Base-by-base conservation (phyloP, 208 protist species). In the Leishmania aethiopica region DNA sequence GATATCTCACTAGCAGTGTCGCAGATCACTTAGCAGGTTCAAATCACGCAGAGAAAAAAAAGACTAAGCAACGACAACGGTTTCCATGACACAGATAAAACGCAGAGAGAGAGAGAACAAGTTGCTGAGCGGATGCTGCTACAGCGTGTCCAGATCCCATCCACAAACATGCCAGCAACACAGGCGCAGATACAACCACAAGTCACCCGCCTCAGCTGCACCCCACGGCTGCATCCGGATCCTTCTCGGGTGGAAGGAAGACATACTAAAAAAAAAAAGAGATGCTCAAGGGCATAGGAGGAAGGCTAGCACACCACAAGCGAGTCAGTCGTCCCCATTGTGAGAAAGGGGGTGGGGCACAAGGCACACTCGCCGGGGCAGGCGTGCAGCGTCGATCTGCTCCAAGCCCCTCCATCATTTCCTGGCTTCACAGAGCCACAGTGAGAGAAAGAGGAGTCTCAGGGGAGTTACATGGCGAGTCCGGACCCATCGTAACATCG, bases 401-500 rank as follows among this genome's bases (percentile, higher is more conserved):
- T 17, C 45, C 25, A 22, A 32, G 70, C 2, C 45, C 17, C 19
- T 7, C 2, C 70, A 74, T 22, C 40, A 32, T 22, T 74, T 74
- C 8, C 47, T 51, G 42, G 70, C 45, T 1, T 8, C 57, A 45
- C 37, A 70, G 35, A 47, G n/a, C 37, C 3, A 37, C 49, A 47
- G 37, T 69, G 57, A 32, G 77, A 77, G 59, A 66, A 78, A 78
- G 11, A 47, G 17, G 32, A 60, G 15, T 60, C 51, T n/a, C 51
- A 57, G 13, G 19, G 15, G 53, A 17, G 22, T 47, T 49, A 88
- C 37, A 80, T 77, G 28, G 72, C 67, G 37, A 79, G n/a, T 1
- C 91, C 93, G 22, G 89, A 88, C 17, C 92, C 93, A 71, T 98
- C 94, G 72, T 92, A 94, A 70, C 90, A 91, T 67, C 94, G 88